These are phyloP conservation scores for Gynandropsis gynandra DNA, from an alignment of 345 rosid genomes.

Conservation along the genomic window DNA sequence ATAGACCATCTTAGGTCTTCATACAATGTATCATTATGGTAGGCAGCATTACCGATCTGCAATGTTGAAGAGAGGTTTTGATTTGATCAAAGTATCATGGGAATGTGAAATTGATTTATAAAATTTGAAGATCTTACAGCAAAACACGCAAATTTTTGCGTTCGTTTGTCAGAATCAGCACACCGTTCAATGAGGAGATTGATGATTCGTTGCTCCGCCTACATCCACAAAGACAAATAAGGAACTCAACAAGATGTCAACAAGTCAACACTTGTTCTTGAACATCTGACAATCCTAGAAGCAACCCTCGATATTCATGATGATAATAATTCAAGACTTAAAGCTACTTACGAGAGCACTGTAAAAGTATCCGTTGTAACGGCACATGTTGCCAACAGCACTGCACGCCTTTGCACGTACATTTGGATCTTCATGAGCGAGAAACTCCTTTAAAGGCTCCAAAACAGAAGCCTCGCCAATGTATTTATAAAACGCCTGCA, in stretches of 20 bases:
- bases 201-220: conserved; percentile 68
- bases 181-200: conserved; percentile 83
- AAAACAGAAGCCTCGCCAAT: conserved; percentile 68
- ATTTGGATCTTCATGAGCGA: conserved; percentile 71
- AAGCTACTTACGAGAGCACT: conserved; percentile 50
- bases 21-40: conserved; percentile 72
- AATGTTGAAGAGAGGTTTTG: conserved; percentile 4
- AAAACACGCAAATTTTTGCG: conserved; percentile 94
- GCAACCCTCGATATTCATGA: too few species aligned
- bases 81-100: neutral
- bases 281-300: neutral
- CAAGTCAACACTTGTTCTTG: conserved; percentile 13
- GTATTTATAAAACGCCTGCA: conserved; percentile 83
- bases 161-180: conserved; percentile 86
- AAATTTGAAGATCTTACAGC: conserved; percentile 47
- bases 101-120: neutral
- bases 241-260: neutral
- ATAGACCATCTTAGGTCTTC: conserved; percentile 81
- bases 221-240: conserved; percentile 18
- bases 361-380: conserved; percentile 85
- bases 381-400: conserved; percentile 94
- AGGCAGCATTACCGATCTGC: conserved; percentile 95
- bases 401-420: conserved; percentile 93
- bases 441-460: conserved; percentile 57
- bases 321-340: neutral